Evolutionary conservation across 140 eudicot genomes (phyloP), one percentile per base, ranked within the genome.

Genomic region (Ambrosia hybrid): DNA sequence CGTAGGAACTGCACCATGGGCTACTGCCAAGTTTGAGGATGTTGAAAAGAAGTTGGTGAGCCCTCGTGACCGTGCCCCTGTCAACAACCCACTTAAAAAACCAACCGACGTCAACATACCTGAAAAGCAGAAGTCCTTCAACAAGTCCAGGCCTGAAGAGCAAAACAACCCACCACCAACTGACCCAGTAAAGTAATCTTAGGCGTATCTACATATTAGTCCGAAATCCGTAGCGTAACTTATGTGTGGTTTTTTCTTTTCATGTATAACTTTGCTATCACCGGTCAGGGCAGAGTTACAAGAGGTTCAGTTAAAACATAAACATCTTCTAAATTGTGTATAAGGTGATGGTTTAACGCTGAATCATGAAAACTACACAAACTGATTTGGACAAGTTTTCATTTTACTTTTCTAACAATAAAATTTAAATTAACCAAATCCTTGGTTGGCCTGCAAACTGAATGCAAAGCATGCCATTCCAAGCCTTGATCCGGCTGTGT

Each of bases 21-120:
- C 98, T 46, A 87, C 98, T 16, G 88, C 96, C 37, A 92, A 92
- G 76, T 92, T 89, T 58, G 98, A 92, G 78, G 89, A 86, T 41
- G 86, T 87, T 43, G 96, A 92, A 68, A 89, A 86, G 83, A 87
- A 84, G 80, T 14, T 89, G 81, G 79, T 73, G 21, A 89, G 96
- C 57, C 98, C 96, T 10, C 92, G 85, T 51, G 92, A 21, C 26
- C 26, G 26, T 21, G 26, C 26, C 26, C 68, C 64, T 57, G 71
- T 59, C 8, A 79, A 21, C 4, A 86, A 83, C 34, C 69, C 76
- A 51, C 15, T 82, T 4, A 89, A 92, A 81, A 89, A 83, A 66
- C 71, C 81, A 57, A 61, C 80, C 0, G 96, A 78, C 26, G 26
- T 21, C 26, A 21, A 21, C 26, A 21, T 84, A 6, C 78, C 85